These are phyloP conservation scores for Dimocarpus longan DNA, from an alignment of 345 rosid species.

Conservation along the genomic window DNA sequence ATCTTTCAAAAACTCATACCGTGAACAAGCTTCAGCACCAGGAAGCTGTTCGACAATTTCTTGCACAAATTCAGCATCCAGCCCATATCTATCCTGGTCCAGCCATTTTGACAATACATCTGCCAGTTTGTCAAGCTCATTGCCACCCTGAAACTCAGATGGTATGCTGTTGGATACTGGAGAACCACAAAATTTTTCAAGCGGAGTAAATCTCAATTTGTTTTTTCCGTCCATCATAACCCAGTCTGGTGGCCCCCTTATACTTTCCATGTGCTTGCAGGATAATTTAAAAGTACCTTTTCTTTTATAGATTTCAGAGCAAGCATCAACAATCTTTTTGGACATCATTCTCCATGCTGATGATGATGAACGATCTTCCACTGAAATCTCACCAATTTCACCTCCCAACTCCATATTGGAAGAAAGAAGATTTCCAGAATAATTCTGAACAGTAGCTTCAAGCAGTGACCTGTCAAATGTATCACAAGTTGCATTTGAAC, in stretches of 20 bases:
- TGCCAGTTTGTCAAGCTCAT: slow-evolving; percentile 43
- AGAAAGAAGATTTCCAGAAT: slow-evolving; percentile 28
- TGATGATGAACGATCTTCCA: slow-evolving; percentile 68
- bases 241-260: slow-evolving; percentile 37
- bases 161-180: slow-evolving; percentile 37
- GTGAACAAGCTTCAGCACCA: slow-evolving; percentile 63
- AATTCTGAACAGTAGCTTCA: slow-evolving; percentile 35
- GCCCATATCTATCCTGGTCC: slow-evolving; percentile 86
- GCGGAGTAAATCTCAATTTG: slow-evolving; percentile 33
- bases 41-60: slow-evolving; percentile 85
- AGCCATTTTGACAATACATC: slow-evolving; percentile 68
- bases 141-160: slow-evolving; percentile 38
- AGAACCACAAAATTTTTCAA: slow-evolving; percentile 69
- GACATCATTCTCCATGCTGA: slow-evolving; percentile 79
- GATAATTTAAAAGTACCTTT: slow-evolving; percentile 48
- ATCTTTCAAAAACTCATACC: slow-evolving; percentile 57
- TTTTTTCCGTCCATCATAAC: slow-evolving; percentile 42
- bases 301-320: slow-evolving; percentile 41
- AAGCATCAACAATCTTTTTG: slow-evolving; percentile 62
- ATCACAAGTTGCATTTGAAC: slow-evolving; percentile 31
- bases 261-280: slow-evolving; percentile 69
- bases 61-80: slow-evolving; percentile 88
- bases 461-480: slow-evolving; percentile 30
- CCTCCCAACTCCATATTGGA: slow-evolving; percentile 34
- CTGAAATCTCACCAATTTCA: slow-evolving; percentile 76